Base-by-base conservation (phyloP, 768 basidiomycete species). In the Boletus vinaceobasis region DNA sequence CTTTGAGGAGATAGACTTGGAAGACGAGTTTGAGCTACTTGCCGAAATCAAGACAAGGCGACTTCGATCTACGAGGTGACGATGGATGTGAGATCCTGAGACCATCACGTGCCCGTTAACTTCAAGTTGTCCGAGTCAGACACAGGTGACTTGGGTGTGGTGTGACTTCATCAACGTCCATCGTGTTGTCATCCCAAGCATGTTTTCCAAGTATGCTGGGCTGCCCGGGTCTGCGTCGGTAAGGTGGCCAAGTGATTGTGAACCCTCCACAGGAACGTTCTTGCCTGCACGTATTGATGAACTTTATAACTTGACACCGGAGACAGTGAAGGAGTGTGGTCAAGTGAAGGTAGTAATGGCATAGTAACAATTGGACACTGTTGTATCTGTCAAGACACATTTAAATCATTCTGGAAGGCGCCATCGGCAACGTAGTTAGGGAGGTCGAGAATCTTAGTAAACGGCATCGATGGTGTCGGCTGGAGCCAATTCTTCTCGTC, bases 401-500 rank as follows among this genome's bases (percentile, higher is more conserved):
- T 44, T 29, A 52, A 43, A 42, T 37, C 48, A 29, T 32, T 6
- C 27, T 19, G 6, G 21, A 10, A 3, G 19, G 7, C 23, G 42
- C 50, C 50, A 40, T 17, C 42, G 27, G 50, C 48, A 29, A 38
- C 33, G 19, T 47, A 43, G n/a, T 57, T 55, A n/a, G 67, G 61
- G 10, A 26, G 10, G 7, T 73, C 69, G 7, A 89, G 64, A 26
- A 89, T 72, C 58, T 72, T 79, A 26, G 84, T 79, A 72, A 98
- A 97, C 2, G 94, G 91, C 87, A 90, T 87, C 13, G 77, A 80
- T 10, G 74, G 59, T 4, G 93, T 93, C 1, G 95, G 93, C 67
- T 98, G 95, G 54, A 98, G 74, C 95, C 95, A 97, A 66, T 97
- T 98, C 81, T 90, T 91, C 64, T 84, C 80, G 57, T 98, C 96